Conservation (phyloP, 2,329 filamentous ascomycete species). For the Aspergillus fijiensis region DNA sequence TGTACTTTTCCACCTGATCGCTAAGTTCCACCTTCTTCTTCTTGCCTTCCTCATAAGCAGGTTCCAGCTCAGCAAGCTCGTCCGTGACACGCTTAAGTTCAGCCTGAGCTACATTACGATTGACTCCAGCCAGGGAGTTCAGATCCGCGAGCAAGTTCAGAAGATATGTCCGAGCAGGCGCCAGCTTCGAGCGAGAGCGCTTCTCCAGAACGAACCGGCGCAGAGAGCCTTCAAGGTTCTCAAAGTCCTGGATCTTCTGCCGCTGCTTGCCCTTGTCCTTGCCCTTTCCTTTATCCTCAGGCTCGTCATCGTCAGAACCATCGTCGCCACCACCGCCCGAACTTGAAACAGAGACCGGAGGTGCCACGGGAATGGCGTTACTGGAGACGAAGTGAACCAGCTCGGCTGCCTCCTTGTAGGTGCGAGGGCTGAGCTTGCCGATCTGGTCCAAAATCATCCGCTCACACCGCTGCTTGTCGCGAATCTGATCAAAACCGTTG, state of each 20-base stretch:
- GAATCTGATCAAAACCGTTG: constrained; percentile 92
- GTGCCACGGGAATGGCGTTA: constrained; percentile 80
- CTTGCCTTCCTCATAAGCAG: constrained; percentile 78
- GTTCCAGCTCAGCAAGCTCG: constrained; percentile 80
- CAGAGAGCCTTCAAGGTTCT: constrained; percentile 81
- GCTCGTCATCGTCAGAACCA: constrained; percentile 56
- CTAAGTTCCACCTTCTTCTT: constrained; percentile 77
- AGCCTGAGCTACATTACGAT: constrained; percentile 78
- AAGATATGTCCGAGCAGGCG: constrained; percentile 92
- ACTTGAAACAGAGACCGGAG: constrained; percentile 53
- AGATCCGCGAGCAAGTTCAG: constrained; percentile 90
- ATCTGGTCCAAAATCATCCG: constrained; percentile 93
- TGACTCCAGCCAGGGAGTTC: constrained; percentile 77
- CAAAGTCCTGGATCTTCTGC: constrained; percentile 86
- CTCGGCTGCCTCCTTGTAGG: constrained; percentile 87
- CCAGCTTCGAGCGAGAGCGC: constrained; percentile 89
- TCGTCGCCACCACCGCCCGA: constrained; percentile 55
- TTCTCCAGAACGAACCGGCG: constrained; percentile 95
- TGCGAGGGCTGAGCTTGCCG: constrained; percentile 80
- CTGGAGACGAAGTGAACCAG: constrained; percentile 98
- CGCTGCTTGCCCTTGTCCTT: constrained; percentile 89
- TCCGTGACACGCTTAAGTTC: constrained; percentile 80
- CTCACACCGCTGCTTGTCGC: constrained; percentile 85
- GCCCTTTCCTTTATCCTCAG: constrained; percentile 54
- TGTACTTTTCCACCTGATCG: constrained; percentile 75